Conservation (phyloP, 768 basidiomycete genomes). For the Hypholoma sublateritium region DNA sequence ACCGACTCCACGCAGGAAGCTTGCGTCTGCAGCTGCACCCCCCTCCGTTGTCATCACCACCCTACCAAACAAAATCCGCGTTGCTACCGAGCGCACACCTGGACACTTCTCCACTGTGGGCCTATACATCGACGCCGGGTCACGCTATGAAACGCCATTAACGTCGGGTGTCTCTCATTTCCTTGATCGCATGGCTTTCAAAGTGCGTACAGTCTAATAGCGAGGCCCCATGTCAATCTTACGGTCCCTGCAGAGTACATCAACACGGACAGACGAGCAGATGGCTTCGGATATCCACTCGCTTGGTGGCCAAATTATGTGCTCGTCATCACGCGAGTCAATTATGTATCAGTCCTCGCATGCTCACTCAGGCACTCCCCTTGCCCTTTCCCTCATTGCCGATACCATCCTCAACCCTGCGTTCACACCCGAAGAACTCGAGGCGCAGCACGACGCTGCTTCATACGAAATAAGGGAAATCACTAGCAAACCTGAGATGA, state of each 20-base stretch:
- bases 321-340: slow-evolving; percentile 87
- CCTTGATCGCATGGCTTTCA: slow-evolving; percentile 94
- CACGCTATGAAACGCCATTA: slow-evolving; percentile 77
- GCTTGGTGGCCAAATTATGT: slow-evolving; percentile 90
- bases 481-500: slow-evolving; percentile 85
- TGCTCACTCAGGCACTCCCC: slow-evolving; percentile 78
- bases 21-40: slow-evolving; percentile 24
- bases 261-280: slow-evolving; percentile 64
- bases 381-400: slow-evolving; percentile 84
- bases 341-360: slow-evolving; percentile 99
- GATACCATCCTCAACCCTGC: slow-evolving; percentile 85
- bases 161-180: slow-evolving; percentile 88
- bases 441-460: slow-evolving; percentile 82
- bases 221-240: slow-evolving; percentile 2
- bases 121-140: slow-evolving; percentile 91
- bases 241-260: slow-evolving; percentile 62
- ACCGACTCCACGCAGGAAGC: slow-evolving; percentile 7
- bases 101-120: slow-evolving; percentile 95
- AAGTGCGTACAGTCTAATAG: slow-evolving; percentile 48
- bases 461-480: slow-evolving; percentile 91
- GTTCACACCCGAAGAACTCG: slow-evolving; percentile 76
- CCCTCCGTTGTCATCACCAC: slow-evolving; percentile 68
- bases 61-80: slow-evolving; percentile 86
- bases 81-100: slow-evolving; percentile 88
- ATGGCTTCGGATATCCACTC: slow-evolving; percentile 82